Conservation (phyloP, 2,329 filamentous ascomycete species). For the Trichoderma harzianum region DNA sequence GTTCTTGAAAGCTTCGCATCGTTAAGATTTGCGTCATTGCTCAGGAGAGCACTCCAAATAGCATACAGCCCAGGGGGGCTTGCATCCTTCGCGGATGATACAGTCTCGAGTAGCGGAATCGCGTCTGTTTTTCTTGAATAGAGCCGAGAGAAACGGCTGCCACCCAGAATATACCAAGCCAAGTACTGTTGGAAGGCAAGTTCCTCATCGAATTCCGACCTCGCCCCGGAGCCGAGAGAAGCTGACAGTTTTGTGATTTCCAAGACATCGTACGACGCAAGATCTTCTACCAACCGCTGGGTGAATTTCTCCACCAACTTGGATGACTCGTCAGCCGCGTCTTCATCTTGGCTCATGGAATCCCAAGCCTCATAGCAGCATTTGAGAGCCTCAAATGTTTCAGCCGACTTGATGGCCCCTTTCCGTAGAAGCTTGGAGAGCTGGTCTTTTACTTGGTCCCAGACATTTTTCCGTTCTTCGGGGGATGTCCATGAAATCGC, state of each 20-base stretch:
- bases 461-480: constrained; percentile 32
- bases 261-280: constrained; percentile 25
- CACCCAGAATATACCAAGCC: constrained; percentile 34
- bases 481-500: constrained; percentile 35
- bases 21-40: constrained; percentile 39
- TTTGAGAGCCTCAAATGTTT: constrained; percentile 41
- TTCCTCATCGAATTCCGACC: constrained; percentile 28
- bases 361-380: constrained; percentile 40
- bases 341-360: constrained; percentile 36
- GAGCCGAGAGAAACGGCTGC: constrained; percentile 32
- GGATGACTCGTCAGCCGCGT: constrained; percentile 29
- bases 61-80: constrained; percentile 21
- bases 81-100: constrained; percentile 22
- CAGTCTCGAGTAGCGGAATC: constrained; percentile 28
- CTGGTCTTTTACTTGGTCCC: constrained; percentile 33
- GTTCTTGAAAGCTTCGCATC: constrained; percentile 31
- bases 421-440: constrained; percentile 34
- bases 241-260: constrained; percentile 25
- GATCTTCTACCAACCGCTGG: constrained; percentile 31
- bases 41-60: constrained; percentile 32
- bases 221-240: constrained; percentile 18
- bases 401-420: constrained; percentile 31
- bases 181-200: constrained; percentile 32
- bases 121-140: constrained; percentile 26
- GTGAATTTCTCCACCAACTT: constrained; percentile 34